A percentile compares a stretch with the other conserved stretches of the same genome.
Conservation (phyloP, 2,329 filamentous ascomycete species). For the Cercospora sp. region DNA sequence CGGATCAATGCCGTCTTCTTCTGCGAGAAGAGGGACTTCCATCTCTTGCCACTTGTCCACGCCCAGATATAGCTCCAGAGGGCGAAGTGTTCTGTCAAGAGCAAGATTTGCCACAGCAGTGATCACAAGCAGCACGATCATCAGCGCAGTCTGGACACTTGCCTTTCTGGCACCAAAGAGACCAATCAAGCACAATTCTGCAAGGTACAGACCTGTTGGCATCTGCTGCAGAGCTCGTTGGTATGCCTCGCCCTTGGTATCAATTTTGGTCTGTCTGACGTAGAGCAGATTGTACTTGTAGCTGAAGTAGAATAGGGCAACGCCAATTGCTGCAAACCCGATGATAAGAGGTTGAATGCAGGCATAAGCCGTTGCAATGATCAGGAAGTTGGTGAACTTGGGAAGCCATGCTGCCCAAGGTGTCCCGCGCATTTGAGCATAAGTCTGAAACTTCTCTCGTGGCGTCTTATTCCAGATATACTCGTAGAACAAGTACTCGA, state of each 20-base stretch:
- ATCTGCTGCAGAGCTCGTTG: slow-evolving; percentile 50
- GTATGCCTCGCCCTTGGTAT: slow-evolving; percentile 51
- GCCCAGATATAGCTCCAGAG: slow-evolving; percentile 38
- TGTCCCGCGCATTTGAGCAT: slow-evolving; percentile 46
- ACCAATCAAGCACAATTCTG: slow-evolving; percentile 51
- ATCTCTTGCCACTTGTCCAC: slow-evolving; percentile 36
- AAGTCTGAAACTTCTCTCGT: slow-evolving; percentile 48
- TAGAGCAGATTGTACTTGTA: slow-evolving; percentile 54
- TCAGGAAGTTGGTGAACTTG: slow-evolving; percentile 48
- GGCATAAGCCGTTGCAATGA: slow-evolving; percentile 49
- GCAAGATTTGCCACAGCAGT: slow-evolving; percentile 37
- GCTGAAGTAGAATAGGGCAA: slow-evolving; percentile 49
- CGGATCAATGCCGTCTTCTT: slow-evolving; percentile 33
- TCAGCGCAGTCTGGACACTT: slow-evolving; percentile 45
- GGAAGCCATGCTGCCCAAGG: slow-evolving; percentile 50
- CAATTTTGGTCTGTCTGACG: slow-evolving; percentile 48
- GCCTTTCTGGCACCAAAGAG: slow-evolving; percentile 45
- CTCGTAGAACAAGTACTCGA: slow-evolving; percentile 38
- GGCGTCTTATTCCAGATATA: slow-evolving; percentile 45
- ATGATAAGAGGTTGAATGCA: slow-evolving; percentile 52
- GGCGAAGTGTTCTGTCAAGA: slow-evolving; percentile 34
- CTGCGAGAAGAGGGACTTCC: slow-evolving; percentile 34
- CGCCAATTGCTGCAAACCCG: slow-evolving; percentile 48
- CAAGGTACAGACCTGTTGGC: slow-evolving; percentile 50
- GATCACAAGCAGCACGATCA: slow-evolving; percentile 44